Evolutionary conservation across 78 protist genomes (phyloP).

Genomic region (Andalucia godoyi): DNA sequence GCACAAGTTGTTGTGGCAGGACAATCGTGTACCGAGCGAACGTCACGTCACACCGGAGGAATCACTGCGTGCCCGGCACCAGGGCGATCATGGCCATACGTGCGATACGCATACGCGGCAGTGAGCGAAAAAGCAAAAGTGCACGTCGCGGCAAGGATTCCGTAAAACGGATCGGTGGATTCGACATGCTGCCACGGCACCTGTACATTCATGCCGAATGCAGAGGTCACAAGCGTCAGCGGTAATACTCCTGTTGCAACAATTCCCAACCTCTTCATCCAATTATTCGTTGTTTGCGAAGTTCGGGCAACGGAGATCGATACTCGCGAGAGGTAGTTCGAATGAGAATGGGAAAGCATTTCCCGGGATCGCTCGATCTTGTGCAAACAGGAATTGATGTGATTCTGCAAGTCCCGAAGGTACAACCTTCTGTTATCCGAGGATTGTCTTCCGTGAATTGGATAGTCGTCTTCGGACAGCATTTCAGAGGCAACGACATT

Average conservation of each 20-base stretch:
- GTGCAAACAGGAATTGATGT: neutral
- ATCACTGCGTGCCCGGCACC: no score
- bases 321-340: neutral
- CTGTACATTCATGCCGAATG: constrained; percentile 11
- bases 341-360: neutral
- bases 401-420: neutral
- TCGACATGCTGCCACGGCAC: constrained; percentile 14
- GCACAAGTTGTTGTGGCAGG: no score
- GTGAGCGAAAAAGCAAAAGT: no score
- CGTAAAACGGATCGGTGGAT: neutral
- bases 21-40: no score
- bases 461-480: no score
- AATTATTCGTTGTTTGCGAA: neutral
- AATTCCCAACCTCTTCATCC: neutral
- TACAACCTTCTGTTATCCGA: no score
- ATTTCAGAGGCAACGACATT: no score
- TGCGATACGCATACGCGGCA: no score
- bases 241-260: neutral
- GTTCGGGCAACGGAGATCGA: neutral
- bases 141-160: neutral
- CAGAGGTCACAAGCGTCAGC: neutral
- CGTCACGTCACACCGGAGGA: no score
- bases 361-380: neutral
- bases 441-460: no score
- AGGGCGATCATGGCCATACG: no score